phyloP scores from a whole-genome alignment of 306 rosid species.

The Pterocarpus santalinus region DNA sequence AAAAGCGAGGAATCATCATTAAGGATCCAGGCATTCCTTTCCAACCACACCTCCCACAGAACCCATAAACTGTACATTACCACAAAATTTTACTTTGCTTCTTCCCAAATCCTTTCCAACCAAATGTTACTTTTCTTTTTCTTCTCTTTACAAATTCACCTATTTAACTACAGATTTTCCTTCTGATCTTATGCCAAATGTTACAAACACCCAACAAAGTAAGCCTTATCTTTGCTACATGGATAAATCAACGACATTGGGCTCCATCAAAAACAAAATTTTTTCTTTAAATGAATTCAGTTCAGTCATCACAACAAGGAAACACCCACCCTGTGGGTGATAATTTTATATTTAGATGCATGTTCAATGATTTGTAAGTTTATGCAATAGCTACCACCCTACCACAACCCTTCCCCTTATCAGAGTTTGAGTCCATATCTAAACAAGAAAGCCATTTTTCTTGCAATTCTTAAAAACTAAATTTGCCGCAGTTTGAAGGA shows the following conservation, averaged over 20 bases:
- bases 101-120: background rate
- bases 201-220: background rate
- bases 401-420: background rate
- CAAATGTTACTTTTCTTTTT: background rate
- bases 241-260: background rate
- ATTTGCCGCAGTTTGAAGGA: constrained; percentile 21
- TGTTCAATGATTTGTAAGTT: constrained; percentile 28
- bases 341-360: constrained; percentile 14
- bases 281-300: background rate
- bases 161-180: background rate
- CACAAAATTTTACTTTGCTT: too few species aligned
- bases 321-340: background rate
- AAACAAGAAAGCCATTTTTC: background rate
- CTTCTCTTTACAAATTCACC: background rate
- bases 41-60: too few species aligned
- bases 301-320: constrained; percentile 18
- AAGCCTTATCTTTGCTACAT: background rate
- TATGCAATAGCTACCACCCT: background rate
- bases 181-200: background rate
- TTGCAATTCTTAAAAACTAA: background rate
- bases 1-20: too few species aligned
- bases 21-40: too few species aligned
- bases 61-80: too few species aligned
- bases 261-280: background rate
- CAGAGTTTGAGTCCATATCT: background rate